Evolutionary conservation across 306 rosid genomes (phyloP), one percentile per base, ranked within the genome.

Genomic region (Ziziphus jujuba): DNA sequence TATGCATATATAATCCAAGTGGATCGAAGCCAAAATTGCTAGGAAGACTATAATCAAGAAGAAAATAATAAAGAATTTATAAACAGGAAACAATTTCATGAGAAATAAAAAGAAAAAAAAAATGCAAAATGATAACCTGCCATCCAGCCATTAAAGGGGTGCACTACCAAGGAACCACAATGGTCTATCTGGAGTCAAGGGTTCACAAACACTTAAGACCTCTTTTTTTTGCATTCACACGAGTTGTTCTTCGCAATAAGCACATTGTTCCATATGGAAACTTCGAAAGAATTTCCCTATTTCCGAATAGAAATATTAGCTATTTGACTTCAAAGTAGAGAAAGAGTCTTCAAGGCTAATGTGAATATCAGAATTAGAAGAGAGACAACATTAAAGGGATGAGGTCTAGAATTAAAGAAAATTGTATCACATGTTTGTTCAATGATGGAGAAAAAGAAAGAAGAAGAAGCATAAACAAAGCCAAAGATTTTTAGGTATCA

Each of bases 21-120:
- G 97, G 97, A 78, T 90, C 97, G 47, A 92, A 90, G 57, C 98
- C 97, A 71, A 92, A 92, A 82, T 92, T 96, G 36, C 97, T 97
- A 9, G 98, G 96, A 73, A 92, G 91, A 69, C 97, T 92, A 71
- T 47, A 71, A 43, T 65, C 3, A 19, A 31, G 63, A 25, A 79
- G 47, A 23, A 58, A 69, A 12, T 56, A 69, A 25, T 55, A 65
- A 56, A 52, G 35, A 43, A 35, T 28, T 57, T 62, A 61, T 34
- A 61, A 13, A 20, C 14, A 12, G 20, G 21, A 10, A 44, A 2
- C n/a, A 13, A 13, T 35, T 2, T 34, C 20, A 43, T 3, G 34
- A 21, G 15, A 22, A 50, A 16, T 5, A 5, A 22, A 12, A 1
- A 49, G 7, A n/a, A n/a, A n/a, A n/a, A 1, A 28, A 35, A 22